phyloP scores from a whole-genome alignment of 495 filamentous ascomycete species.

The Chlorociboria aeruginascens region DNA sequence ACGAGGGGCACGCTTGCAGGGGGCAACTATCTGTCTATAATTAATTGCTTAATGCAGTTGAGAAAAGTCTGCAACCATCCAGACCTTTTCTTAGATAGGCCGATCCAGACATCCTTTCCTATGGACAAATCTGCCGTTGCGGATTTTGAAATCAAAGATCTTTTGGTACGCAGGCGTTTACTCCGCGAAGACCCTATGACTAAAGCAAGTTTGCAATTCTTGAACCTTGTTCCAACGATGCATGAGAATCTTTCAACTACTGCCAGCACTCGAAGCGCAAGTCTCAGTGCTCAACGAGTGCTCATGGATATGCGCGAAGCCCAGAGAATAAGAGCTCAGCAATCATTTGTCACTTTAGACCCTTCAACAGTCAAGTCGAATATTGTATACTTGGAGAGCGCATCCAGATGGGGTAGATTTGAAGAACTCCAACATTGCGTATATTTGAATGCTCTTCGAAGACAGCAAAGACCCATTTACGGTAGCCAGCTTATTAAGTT shows the following conservation, averaged over 20 bases:
- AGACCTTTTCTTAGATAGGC: slow-evolving; percentile 92
- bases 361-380: slow-evolving; percentile 51
- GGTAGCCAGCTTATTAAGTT: slow-evolving; percentile 63
- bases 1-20: slow-evolving; percentile 82
- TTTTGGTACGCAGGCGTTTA: slow-evolving; percentile 54
- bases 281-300: slow-evolving; percentile 49
- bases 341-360: slow-evolving; percentile 50
- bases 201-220: slow-evolving; percentile 58
- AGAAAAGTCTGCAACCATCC: slow-evolving; percentile 98
- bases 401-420: slow-evolving; percentile 56
- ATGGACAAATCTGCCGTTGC: slow-evolving; percentile 76
- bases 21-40: slow-evolving; percentile 94
- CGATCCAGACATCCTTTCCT: slow-evolving; percentile 94
- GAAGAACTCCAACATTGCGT: slow-evolving; percentile 70
- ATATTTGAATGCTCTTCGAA: slow-evolving; percentile 69
- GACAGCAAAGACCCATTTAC: slow-evolving; percentile 70
- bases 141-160: slow-evolving; percentile 67
- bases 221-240: slow-evolving; percentile 68
- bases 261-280: slow-evolving; percentile 47
- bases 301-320: slow-evolving; percentile 50
- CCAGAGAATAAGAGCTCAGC: slow-evolving; percentile 48
- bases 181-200: slow-evolving; percentile 53
- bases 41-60: slow-evolving; percentile 96
- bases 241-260: slow-evolving; percentile 54
- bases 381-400: slow-evolving; percentile 59